phyloP scores from a whole-genome alignment of 257 asterid species.

The Solanum verrucosum region DNA sequence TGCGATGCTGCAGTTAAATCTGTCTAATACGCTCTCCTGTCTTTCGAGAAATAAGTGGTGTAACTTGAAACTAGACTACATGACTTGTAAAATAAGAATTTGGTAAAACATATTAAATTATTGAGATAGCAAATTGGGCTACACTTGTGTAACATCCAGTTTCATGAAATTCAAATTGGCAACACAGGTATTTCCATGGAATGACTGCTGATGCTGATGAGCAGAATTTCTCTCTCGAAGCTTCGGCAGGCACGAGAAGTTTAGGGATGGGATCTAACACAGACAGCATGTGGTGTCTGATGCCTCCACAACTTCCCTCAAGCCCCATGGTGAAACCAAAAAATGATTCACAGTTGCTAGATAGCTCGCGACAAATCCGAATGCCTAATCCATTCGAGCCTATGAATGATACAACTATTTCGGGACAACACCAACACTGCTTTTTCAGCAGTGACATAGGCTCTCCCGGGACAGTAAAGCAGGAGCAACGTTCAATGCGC shows the following conservation, averaged over 20 bases:
- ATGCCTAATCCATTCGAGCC: slow-evolving; percentile 36
- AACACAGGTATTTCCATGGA: slow-evolving; percentile 55
- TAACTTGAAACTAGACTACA: not conserved
- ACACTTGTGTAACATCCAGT: not conserved
- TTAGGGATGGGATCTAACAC: slow-evolving; percentile 47
- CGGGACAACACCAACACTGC: slow-evolving; percentile 66
- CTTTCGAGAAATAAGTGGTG: not conserved
- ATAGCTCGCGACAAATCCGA: slow-evolving; percentile 29
- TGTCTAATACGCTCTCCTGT: not conserved
- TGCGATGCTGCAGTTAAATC: not conserved
- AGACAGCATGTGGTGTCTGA: slow-evolving; percentile 52
- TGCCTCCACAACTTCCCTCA: slow-evolving; percentile 53
- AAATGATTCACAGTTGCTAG: slow-evolving; percentile 36
- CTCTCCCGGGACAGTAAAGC: slow-evolving; percentile 40
- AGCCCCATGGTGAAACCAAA: slow-evolving; percentile 37
- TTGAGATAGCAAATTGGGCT: not conserved
- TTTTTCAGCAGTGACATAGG: slow-evolving; percentile 45
- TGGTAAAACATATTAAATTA: not conserved
- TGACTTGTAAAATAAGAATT: not conserved
- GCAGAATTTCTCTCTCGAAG: slow-evolving; percentile 48
- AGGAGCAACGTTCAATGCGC: slow-evolving; percentile 60
- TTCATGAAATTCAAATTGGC: not conserved
- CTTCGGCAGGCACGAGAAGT: slow-evolving; percentile 35
- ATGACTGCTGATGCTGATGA: slow-evolving; percentile 35
- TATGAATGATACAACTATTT: slow-evolving; percentile 21